A percentile compares a stretch with the other conserved stretches of the same genome.
Evolutionary conservation across 2,329 filamentous ascomycete species (phyloP).

Genomic region (Zymoseptoria crescenta): DNA sequence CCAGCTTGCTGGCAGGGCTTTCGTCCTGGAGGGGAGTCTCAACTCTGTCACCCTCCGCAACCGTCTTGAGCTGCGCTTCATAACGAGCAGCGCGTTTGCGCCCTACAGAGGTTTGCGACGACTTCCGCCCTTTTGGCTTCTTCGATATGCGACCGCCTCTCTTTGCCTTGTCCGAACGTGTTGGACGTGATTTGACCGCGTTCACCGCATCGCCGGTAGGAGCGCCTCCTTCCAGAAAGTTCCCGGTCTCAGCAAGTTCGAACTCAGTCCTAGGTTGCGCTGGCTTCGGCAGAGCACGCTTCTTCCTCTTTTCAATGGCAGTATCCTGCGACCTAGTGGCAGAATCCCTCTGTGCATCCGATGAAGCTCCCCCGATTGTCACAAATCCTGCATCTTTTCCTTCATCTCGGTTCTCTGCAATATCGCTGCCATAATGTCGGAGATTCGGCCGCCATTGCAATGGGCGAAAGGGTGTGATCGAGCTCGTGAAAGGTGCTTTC

Average conservation of each 20-base stretch:
- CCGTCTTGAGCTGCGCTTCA: background rate
- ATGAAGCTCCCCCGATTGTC: background rate
- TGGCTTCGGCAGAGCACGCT: background rate
- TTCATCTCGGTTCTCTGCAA: background rate
- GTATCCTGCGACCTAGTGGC: background rate
- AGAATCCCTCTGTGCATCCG: background rate
- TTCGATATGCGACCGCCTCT: background rate
- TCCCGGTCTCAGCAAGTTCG: background rate
- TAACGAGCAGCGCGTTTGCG: background rate
- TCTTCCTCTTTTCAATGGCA: background rate
- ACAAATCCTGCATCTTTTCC: background rate
- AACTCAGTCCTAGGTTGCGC: background rate
- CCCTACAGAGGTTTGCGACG: background rate
- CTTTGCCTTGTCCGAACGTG: background rate
- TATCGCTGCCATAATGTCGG: conserved; percentile 7
- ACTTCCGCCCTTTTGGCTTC: background rate
- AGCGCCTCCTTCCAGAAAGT: background rate
- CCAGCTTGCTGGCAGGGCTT: background rate
- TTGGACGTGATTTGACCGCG: background rate
- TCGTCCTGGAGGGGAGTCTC: background rate
- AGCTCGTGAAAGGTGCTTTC: background rate
- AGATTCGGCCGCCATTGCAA: conserved; percentile 5
- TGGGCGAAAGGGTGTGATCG: background rate
- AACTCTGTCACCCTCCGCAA: background rate
- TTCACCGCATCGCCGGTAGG: background rate